Evolutionary conservation across 768 basidiomycete species (phyloP), one percentile per base, ranked within the genome.

Genomic region (Pleurotus djamor): DNA sequence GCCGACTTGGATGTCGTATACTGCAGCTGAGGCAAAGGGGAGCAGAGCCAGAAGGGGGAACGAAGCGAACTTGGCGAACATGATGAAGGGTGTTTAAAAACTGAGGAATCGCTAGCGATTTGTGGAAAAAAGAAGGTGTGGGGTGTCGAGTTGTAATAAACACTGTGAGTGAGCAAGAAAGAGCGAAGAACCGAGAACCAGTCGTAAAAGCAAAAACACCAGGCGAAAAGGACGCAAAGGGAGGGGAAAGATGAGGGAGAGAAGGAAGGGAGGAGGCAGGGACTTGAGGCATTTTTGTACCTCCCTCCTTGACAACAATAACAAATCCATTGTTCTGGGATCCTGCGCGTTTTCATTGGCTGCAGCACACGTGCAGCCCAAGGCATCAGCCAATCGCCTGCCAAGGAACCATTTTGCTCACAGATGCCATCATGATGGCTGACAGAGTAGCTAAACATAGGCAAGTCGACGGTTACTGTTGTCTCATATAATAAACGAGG

Each of bases 1-100:
- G 54, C 80, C 84, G 62, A 88, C 86, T 69, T 81, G 74, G 62
- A 88, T 66, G 69, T 86, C 77, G 65, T 79, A 72, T 60, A 83
- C 75, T 63, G 71, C 72, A 69, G 79, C 81, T 65, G 76, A 72
- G 68, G 76, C 80, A 65, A 81, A 72, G 69, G 81, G 79, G 68
- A 79, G 65, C 64, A 84, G 70, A 66, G 72, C 76, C 71, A 85
- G 75, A 72, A 83, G 66, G 64, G 77, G 76, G 68, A 80, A 62
- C 69, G 68, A 68, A 66, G 72, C 65, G 66, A 82, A 74, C 74
- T 82, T 80, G 69, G 72, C 75, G 70, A 75, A 74, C 73, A 60
- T 60, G 72, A 72, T 47, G 13, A 17, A 47, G 67, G 66, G 21
- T 28, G 21, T 28, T 59, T 28, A 65, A 68, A 69, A 61, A 75